These are phyloP conservation scores for Euphorbia lathyris DNA, from an alignment of 345 rosid species.

Conservation along the genomic window DNA sequence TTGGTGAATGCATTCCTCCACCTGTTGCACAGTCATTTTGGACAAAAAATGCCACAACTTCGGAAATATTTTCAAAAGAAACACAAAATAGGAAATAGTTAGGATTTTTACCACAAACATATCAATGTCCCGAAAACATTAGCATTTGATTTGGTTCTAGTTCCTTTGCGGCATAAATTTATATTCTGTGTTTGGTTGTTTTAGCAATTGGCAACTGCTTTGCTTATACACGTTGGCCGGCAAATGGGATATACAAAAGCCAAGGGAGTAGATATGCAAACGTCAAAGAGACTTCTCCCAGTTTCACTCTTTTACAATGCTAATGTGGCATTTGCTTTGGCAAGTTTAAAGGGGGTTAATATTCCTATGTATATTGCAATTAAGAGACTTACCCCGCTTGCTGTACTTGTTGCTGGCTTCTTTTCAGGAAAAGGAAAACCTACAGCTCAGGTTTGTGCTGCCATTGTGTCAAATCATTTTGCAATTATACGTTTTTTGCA, in stretches of 20 bases:
- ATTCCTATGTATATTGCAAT: slow-evolving; percentile 98
- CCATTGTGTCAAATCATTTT: too few species aligned
- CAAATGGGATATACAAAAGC: slow-evolving; percentile 63
- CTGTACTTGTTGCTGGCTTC: slow-evolving; percentile 70
- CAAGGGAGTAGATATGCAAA: slow-evolving; percentile 51
- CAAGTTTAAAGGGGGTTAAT: slow-evolving; percentile 96
- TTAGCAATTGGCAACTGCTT: slow-evolving; percentile 84
- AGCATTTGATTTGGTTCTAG: neutral
- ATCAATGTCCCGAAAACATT: too few species aligned
- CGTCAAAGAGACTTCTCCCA: slow-evolving; percentile 74
- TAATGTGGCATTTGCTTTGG: slow-evolving; percentile 93
- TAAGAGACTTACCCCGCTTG: slow-evolving; percentile 93
- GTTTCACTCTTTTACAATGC: slow-evolving; percentile 93
- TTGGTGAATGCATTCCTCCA: too few species aligned
- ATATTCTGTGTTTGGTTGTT: slow-evolving; percentile 20
- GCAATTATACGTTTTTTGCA: neutral
- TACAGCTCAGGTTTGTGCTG: slow-evolving; percentile 58
- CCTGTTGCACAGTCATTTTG: too few species aligned
- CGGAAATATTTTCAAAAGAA: too few species aligned
- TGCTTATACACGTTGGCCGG: slow-evolving; percentile 77
- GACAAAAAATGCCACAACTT: too few species aligned
- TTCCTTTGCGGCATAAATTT: slow-evolving; percentile 5
- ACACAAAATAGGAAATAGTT: too few species aligned
- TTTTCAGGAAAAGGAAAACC: slow-evolving; percentile 78
- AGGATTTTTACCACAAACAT: too few species aligned